These are phyloP conservation scores for Eucalyptus cladocalyx DNA, from an alignment of 345 rosid species.

Conservation along the genomic window DNA sequence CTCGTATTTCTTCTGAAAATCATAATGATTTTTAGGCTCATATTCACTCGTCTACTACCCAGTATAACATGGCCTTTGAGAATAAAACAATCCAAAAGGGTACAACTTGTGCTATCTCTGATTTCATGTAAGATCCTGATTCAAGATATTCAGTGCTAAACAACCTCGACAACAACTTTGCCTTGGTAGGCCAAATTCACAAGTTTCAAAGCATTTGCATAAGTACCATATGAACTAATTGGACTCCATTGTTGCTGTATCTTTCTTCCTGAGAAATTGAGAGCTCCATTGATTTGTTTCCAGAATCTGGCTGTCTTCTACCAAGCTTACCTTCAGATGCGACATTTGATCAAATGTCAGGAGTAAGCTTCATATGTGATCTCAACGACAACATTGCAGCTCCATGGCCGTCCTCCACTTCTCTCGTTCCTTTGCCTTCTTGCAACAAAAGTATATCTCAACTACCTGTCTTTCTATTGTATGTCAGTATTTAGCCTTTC, in stretches of 20 bases:
- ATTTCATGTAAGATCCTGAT: not conserved
- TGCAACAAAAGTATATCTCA: constrained; percentile 38
- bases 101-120: not conserved
- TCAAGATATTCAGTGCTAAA: not conserved
- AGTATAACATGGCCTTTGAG: not conserved
- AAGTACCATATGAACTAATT: not conserved
- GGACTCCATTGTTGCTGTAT: not conserved
- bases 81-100: not conserved
- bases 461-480: not conserved
- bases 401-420: constrained; percentile 35
- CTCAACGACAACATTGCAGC: constrained; percentile 53
- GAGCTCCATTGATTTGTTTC: not conserved
- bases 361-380: constrained; percentile 52
- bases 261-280: not conserved
- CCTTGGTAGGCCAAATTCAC: not conserved
- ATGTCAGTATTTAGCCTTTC: not conserved
- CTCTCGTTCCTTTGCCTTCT: constrained; percentile 13
- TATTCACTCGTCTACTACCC: not conserved
- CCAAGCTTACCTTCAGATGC: constrained; percentile 56
- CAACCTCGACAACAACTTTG: not conserved
- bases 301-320: constrained; percentile 51
- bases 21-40: not conserved
- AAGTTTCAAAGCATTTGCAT: not conserved
- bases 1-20: not conserved
- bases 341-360: constrained; percentile 26